Evolutionary conservation across 768 basidiomycete species (phyloP).

Genomic region (Lanmaoa pseudosensibilis): DNA sequence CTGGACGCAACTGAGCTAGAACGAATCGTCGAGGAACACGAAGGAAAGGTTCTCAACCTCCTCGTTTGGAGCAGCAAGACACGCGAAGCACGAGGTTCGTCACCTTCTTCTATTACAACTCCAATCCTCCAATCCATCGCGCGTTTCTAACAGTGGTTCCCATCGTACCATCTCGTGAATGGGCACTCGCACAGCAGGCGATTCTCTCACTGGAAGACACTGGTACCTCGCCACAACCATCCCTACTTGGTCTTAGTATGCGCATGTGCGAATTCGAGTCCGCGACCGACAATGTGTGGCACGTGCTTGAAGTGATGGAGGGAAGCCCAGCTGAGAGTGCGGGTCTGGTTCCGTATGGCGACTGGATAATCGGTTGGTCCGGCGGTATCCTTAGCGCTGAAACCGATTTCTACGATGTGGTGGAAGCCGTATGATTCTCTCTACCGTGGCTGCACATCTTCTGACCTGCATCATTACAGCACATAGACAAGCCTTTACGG

Average conservation of each 20-base stretch:
- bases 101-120: not conserved
- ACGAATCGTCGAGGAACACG: constrained; percentile 79
- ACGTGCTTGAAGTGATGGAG: constrained; percentile 94
- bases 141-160: constrained; percentile 60
- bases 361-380: constrained; percentile 86
- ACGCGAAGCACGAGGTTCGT: constrained; percentile 65
- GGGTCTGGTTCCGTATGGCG: constrained; percentile 88
- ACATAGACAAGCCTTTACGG: constrained; percentile 89
- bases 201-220: constrained; percentile 40
- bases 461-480: constrained; percentile 46
- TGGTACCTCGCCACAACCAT: constrained; percentile 62
- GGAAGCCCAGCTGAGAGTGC: constrained; percentile 96
- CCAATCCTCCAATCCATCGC: not conserved
- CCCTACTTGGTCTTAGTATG: constrained; percentile 91
- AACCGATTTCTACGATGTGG: constrained; percentile 94
- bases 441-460: not conserved
- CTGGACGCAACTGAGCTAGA: constrained; percentile 74
- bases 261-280: constrained; percentile 88
- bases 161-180: constrained; percentile 80
- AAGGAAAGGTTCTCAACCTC: constrained; percentile 66
- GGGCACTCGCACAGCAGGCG: constrained; percentile 57
- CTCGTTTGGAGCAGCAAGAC: constrained; percentile 85
- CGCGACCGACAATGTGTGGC: constrained; percentile 94
- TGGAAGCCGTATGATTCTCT: constrained; percentile 70
- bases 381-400: constrained; percentile 90